Percentiles rank a stretch among this genome's conserved stretches.
These are phyloP conservation scores for Morella rubra DNA, from an alignment of 306 rosid species.

Conservation along the genomic window DNA sequence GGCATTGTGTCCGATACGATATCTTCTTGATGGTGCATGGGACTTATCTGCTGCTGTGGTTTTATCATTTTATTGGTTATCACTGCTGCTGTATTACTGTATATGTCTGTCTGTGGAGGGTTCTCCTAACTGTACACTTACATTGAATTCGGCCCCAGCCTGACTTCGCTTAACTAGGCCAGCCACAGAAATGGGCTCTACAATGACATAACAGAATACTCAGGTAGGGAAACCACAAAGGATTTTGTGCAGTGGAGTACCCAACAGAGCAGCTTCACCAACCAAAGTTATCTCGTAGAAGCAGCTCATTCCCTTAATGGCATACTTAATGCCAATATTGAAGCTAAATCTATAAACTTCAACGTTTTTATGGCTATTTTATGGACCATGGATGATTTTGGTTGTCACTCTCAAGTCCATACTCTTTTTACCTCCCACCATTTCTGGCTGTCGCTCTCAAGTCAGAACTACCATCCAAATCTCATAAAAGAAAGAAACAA, in stretches of 20 bases:
- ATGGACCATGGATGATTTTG: neutral
- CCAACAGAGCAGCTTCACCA: neutral
- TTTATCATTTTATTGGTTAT: too few species aligned
- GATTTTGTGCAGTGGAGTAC: neutral
- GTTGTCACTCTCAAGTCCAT: neutral
- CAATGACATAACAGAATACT: neutral
- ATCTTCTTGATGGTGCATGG: too few species aligned
- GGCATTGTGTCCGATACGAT: too few species aligned
- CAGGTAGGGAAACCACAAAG: neutral
- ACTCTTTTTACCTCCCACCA: constrained; percentile 7
- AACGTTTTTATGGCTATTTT: neutral
- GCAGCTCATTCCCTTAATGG: neutral
- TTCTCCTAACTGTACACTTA: too few species aligned
- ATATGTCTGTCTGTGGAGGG: too few species aligned
- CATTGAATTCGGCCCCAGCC: neutral
- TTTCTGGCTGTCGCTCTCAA: constrained; percentile 39
- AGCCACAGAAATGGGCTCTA: neutral
- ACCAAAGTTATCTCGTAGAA: neutral
- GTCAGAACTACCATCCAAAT: constrained; percentile 44
- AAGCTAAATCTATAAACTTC: too few species aligned
- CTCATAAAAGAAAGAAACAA: constrained; percentile 9
- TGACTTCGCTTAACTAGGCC: neutral
- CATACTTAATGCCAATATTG: neutral
- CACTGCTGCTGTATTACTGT: too few species aligned
- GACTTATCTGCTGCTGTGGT: too few species aligned